Evolutionary conservation across 2,329 filamentous ascomycete genomes (phyloP).

Genomic region (Colletotrichum euphorbiae): DNA sequence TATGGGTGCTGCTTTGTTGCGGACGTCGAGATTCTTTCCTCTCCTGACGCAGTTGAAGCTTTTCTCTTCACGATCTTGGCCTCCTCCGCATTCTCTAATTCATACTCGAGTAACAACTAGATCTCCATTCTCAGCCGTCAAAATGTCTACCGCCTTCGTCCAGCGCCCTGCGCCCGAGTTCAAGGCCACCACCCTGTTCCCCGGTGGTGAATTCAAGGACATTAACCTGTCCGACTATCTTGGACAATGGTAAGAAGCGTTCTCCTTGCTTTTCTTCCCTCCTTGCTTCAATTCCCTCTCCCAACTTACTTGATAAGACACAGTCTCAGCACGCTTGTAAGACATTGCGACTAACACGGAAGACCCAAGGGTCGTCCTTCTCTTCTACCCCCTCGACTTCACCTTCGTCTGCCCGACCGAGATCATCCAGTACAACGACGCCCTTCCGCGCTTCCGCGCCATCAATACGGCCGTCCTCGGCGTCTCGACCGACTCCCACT

Average conservation of each 20-base stretch:
- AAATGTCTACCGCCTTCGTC: conserved; percentile 59
- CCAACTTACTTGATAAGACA: neutral
- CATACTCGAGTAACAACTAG: neutral
- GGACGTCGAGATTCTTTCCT: conserved; percentile 28
- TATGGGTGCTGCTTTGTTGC: neutral
- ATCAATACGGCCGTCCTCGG: conserved; percentile 71
- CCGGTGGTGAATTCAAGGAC: conserved; percentile 61
- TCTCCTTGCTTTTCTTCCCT: neutral
- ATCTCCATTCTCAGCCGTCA: conserved; percentile 28
- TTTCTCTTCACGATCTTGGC: neutral
- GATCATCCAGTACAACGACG: conserved; percentile 73
- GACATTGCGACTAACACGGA: conserved; percentile 2
- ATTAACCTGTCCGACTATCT: conserved; percentile 57
- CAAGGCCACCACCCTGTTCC: conserved; percentile 61
- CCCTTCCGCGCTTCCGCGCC: conserved; percentile 67
- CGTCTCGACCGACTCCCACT: conserved; percentile 72
- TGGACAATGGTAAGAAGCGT: conserved; percentile 58
- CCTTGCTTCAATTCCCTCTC: neutral
- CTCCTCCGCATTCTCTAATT: neutral
- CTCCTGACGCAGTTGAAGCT: conserved; percentile 1
- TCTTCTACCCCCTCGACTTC: conserved; percentile 76
- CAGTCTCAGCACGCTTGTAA: neutral
- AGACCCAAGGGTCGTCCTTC: conserved; percentile 67
- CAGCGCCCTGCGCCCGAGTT: conserved; percentile 62
- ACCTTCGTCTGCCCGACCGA: conserved; percentile 76